Percentiles rank a stretch among this genome's conserved stretches.
Conservation (phyloP, 2,329 filamentous ascomycete genomes). For the Gliomastix tumulicola region DNA sequence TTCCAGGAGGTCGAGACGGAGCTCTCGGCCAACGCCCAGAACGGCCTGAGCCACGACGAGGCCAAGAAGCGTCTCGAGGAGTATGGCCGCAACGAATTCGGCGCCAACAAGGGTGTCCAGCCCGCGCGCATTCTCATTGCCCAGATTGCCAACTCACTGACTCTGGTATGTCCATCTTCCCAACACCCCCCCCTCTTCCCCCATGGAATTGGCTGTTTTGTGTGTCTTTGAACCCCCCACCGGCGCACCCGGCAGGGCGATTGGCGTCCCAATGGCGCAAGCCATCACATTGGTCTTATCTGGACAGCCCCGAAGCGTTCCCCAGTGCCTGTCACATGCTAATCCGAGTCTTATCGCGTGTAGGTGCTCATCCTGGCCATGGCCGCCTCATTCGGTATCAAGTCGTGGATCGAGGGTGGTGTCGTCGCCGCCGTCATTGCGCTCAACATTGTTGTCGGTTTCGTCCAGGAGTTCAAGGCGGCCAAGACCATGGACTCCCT, state of each 20-base stretch:
- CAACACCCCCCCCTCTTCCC: too few relatives aligned
- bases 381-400: conserved; percentile 43
- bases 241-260: too few relatives aligned
- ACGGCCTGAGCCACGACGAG: conserved; percentile 49
- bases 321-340: too few relatives aligned
- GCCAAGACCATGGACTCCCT: conserved; percentile 34
- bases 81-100: conserved; percentile 57
- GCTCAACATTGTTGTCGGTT: conserved; percentile 43
- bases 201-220: too few relatives aligned
- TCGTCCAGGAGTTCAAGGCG: conserved; percentile 32
- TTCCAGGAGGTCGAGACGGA: conserved; percentile 44
- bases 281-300: too few relatives aligned
- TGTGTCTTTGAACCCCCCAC: too few relatives aligned
- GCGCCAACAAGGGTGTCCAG: conserved; percentile 52
- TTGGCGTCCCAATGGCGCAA: too few relatives aligned
- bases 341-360: too few relatives aligned
- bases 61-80: conserved; percentile 46
- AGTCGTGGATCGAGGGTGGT: conserved; percentile 45
- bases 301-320: too few relatives aligned
- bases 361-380: conserved; percentile 54
- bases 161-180: conserved; percentile 38
- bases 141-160: conserved; percentile 65
- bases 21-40: conserved; percentile 45
- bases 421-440: conserved; percentile 45
- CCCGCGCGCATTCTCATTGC: conserved; percentile 56